A percentile compares a stretch with the other conserved stretches of the same genome.
Evolutionary conservation across 768 basidiomycete species (phyloP).

Genomic region (Pleurotus citrinopileatus): DNA sequence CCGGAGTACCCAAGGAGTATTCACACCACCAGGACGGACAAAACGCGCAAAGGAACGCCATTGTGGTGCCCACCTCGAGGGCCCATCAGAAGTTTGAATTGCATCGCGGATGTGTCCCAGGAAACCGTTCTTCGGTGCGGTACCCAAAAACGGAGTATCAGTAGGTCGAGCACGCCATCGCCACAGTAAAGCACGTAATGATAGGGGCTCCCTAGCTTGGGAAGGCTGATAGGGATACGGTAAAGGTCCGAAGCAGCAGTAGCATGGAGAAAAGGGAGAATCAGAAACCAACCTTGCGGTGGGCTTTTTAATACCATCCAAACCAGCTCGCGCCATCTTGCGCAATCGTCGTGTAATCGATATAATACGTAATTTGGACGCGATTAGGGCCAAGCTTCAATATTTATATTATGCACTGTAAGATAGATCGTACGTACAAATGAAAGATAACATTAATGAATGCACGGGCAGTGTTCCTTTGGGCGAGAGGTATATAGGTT

Average conservation of each 20-base stretch:
- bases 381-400: background rate
- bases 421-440: background rate
- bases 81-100: no score
- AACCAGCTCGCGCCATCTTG: conserved; percentile 8
- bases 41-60: no score
- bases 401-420: background rate
- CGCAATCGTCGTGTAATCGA: conserved; percentile 6
- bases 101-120: no score
- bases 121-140: no score
- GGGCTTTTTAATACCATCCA: background rate
- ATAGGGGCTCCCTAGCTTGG: background rate
- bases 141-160: background rate
- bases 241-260: background rate
- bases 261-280: background rate
- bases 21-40: no score
- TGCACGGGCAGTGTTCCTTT: background rate
- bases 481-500: background rate
- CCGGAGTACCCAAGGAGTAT: no score
- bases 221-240: background rate
- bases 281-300: background rate
- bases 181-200: background rate
- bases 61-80: no score
- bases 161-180: background rate
- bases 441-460: background rate
- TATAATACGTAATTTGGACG: background rate